Base-by-base conservation (phyloP, 148 eudicot genomes). In the Talinum fruticosum region DNA sequence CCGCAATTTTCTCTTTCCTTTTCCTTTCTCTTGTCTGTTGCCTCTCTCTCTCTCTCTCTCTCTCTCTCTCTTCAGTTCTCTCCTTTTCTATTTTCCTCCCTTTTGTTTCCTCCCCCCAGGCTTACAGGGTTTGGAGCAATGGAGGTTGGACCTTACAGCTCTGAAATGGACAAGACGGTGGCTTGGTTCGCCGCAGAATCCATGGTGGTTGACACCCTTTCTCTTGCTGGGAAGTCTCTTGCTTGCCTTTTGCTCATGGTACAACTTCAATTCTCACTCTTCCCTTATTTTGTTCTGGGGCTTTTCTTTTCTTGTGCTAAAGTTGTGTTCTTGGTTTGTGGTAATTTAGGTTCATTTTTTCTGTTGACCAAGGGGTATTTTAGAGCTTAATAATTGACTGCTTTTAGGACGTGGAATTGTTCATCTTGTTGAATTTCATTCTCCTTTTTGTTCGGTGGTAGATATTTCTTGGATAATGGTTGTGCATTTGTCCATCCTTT, bases 151-250 rank as follows among this genome's bases (percentile, higher is more conserved):
- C 69, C 59, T 30, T 37, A 79, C 74, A 84, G 80, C 53, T 84
- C 83, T 76, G 85, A 85, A 35, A 77, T 76, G 81, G 79, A 68
- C 71, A 79, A 44, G 66, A 73, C 66, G 36, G 59, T 80, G 82
- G 77, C 66, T 37, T 85, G 19, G 80, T 85, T 81, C 35, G 79
- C 75, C n/a, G 54, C 85, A 79, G 83, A 90, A 71, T 76, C 69
- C 82, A 79, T 84, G 69, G 69, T 84, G 67, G 32, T 78, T 26
- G 82, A 84, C 5, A 75, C 93, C 57, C 76, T 89, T 80, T 82
- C 86, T 76, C 78, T 89, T 76, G 86, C 89, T 83, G 88, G 86
- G 51, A 89, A 85, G 76, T 79, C 92, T 79, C 83, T 90, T 66
- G 74, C 85, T 83, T 83, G 75, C 80, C 78, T 90, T 78, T 85